Evolutionary conservation across 2,329 filamentous ascomycete genomes (phyloP), one percentile per base, ranked within the genome.

Genomic region (Penicillium brevicompactum): DNA sequence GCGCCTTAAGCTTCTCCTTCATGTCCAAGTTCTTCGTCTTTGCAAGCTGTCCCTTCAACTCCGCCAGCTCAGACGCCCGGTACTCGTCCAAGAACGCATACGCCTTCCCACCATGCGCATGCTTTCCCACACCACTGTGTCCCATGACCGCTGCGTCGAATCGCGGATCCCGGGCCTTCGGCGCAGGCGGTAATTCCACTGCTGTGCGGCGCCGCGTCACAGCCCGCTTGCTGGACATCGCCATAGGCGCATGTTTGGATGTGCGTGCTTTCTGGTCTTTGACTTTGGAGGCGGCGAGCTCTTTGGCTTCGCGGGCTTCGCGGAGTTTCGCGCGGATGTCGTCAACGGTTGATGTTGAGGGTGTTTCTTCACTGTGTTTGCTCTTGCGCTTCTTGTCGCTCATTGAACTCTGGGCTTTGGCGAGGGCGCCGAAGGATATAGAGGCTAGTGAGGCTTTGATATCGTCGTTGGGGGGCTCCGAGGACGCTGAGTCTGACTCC

Each of bases 81-180:
- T 97, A 97, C 58, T 91, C 88, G 65, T 92, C 86, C 49, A 99
- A 78, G 77, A 99, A 99, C 2, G 86, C 82, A 76, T 99, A 99
- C 32, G 91, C 90, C 63, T 85, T 83, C 32, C 87, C 69, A 83
- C 84, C 21, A 79, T 72, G 14, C 72, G 75, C 54, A 66, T 65
- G 61, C 22, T 66, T 67, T 22, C 61, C 57, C 27, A 63, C 53
- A 43, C 70, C 59, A 56, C 70, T 63, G 62, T 74, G 69, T 40
- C 71, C 69, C 61, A 75, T 62, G 50, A 79, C 71, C 22, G 85
- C 80, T 0, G 87, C 82, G 59, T 94, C 91, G 77, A 99, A 99
- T 48, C 94, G 88, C 16, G 94, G 94, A 74, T 99, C 94, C 51
- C 93, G 88, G 1, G 82, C 77, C 69, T 89, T 90, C 54, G 83